Evolutionary conservation across 345 rosid species (phyloP).

Genomic region (Rubroshorea leprosula): DNA sequence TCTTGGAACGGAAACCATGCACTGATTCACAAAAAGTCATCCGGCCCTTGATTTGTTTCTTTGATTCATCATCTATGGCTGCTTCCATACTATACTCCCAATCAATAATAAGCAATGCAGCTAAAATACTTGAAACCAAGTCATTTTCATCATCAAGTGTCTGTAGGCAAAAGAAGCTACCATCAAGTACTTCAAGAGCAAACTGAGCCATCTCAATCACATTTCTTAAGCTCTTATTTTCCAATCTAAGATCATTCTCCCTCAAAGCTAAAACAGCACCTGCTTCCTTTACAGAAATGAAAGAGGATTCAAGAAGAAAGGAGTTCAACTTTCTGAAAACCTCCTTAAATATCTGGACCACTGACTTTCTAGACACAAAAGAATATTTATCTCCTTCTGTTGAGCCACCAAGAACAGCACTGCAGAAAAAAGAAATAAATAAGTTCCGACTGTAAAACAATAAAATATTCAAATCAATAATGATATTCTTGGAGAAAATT

Average conservation of each 20-base stretch:
- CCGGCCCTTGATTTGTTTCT: slow-evolving; percentile 32
- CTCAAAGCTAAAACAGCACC: slow-evolving; percentile 33
- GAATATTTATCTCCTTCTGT: slow-evolving; percentile 37
- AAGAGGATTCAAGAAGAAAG: slow-evolving; percentile 55
- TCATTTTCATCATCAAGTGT: slow-evolving; percentile 44
- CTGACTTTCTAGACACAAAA: slow-evolving; percentile 50
- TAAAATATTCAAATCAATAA: not conserved
- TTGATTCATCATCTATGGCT: slow-evolving; percentile 29
- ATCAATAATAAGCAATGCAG: slow-evolving; percentile 52
- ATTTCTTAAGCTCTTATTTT: slow-evolving; percentile 24
- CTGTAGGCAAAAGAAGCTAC: slow-evolving; percentile 57
- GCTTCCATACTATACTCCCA: slow-evolving; percentile 58
- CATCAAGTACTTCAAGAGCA: slow-evolving; percentile 57
- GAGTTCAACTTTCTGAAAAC: slow-evolving; percentile 43
- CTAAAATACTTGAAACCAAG: slow-evolving; percentile 50
- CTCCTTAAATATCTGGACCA: slow-evolving; percentile 41
- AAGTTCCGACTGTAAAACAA: slow-evolving; percentile 11
- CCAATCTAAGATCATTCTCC: slow-evolving; percentile 24
- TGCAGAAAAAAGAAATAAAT: slow-evolving; percentile 35
- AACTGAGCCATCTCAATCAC: slow-evolving; percentile 42
- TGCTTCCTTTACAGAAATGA: slow-evolving; percentile 51
- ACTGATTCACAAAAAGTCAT: slow-evolving; percentile 35
- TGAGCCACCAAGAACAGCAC: slow-evolving; percentile 78
- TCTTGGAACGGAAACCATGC: slow-evolving; percentile 35
- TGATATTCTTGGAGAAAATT: not conserved